Evolutionary conservation across 1,284 basidiomycete genomes (phyloP).

Genomic region (Austropuccinia psidii): DNA sequence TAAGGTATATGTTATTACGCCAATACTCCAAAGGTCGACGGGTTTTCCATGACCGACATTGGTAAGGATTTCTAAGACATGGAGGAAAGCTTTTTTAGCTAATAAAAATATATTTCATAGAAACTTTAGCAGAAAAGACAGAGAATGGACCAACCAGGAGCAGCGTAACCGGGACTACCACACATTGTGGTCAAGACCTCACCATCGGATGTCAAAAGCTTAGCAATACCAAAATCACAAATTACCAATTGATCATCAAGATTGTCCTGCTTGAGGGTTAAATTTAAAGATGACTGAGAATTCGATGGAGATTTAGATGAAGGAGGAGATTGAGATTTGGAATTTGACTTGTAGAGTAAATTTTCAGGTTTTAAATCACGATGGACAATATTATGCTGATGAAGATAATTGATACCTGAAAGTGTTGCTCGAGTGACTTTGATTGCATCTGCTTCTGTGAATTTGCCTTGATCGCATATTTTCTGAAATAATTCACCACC

Average conservation of each 20-base stretch:
- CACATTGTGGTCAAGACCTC: slow-evolving; percentile 74
- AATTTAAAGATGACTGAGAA: neutral
- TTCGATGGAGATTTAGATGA: slow-evolving; percentile 31
- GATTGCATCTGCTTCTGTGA: slow-evolving; percentile 66
- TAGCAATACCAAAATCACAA: slow-evolving; percentile 94
- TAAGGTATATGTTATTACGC: slow-evolving; percentile 78
- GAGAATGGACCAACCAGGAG: slow-evolving; percentile 52
- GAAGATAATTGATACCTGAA: slow-evolving; percentile 42
- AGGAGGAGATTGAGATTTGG: slow-evolving; percentile 51
- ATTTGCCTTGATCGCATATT: slow-evolving; percentile 71
- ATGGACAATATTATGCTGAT: slow-evolving; percentile 72
- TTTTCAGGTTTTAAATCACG: slow-evolving; percentile 92
- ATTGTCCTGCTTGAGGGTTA: too few relatives aligned
- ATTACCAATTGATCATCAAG: slow-evolving; percentile 62
- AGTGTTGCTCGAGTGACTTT: slow-evolving; percentile 29
- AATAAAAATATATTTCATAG: too few relatives aligned
- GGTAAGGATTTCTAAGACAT: slow-evolving; percentile 64
- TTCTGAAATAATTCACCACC: slow-evolving; percentile 58
- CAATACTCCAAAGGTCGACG: slow-evolving; percentile 88
- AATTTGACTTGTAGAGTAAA: slow-evolving; percentile 79
- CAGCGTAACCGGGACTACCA: slow-evolving; percentile 87
- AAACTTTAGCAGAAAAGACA: too few relatives aligned
- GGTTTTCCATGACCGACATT: slow-evolving; percentile 78
- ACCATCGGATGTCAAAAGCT: slow-evolving; percentile 67
- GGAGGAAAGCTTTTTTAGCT: neutral